phyloP scores from a whole-genome alignment of 2,329 filamentous ascomycete genomes.

The Orbilia quercus region DNA sequence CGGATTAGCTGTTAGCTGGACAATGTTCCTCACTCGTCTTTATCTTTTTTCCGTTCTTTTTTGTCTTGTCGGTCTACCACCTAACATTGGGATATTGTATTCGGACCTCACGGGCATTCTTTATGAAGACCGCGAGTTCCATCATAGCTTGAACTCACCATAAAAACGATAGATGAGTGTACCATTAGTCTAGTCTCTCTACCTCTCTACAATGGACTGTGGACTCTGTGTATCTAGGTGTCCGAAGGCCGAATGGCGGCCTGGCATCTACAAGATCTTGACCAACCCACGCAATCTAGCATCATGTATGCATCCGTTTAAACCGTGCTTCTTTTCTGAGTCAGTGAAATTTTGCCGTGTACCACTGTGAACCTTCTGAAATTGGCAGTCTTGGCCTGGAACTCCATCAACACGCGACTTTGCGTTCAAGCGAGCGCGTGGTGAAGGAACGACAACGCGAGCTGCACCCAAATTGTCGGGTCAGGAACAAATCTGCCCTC shows the following conservation, averaged over 20 bases:
- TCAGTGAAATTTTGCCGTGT: neutral
- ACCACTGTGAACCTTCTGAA: neutral
- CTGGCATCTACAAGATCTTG: neutral
- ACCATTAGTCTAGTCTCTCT: constrained; percentile 30
- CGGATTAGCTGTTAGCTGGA: neutral
- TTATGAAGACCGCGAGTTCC: constrained; percentile 1
- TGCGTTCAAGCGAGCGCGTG: constrained; percentile 44
- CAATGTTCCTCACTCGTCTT: neutral
- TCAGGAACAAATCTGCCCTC: constrained; percentile 14
- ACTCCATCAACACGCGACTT: constrained; percentile 18
- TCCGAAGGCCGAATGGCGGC: neutral
- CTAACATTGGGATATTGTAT: constrained; percentile 24
- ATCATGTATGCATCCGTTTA: neutral
- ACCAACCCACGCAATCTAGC: neutral
- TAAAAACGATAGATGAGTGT: constrained; percentile 19
- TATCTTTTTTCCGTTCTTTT: constrained; percentile 2
- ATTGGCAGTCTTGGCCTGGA: neutral
- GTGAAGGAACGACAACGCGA: constrained; percentile 25
- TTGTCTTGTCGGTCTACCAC: constrained; percentile 15
- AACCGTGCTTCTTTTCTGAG: neutral
- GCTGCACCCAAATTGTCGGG: constrained; percentile 29
- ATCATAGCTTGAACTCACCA: neutral
- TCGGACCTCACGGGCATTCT: neutral
- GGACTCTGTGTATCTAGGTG: neutral
- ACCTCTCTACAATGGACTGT: constrained; percentile 7